A percentile compares a stretch with the other conserved stretches of the same genome.
Conservation (phyloP, 371 early-diverging fungal species). For the Sporodiniella umbellata region DNA sequence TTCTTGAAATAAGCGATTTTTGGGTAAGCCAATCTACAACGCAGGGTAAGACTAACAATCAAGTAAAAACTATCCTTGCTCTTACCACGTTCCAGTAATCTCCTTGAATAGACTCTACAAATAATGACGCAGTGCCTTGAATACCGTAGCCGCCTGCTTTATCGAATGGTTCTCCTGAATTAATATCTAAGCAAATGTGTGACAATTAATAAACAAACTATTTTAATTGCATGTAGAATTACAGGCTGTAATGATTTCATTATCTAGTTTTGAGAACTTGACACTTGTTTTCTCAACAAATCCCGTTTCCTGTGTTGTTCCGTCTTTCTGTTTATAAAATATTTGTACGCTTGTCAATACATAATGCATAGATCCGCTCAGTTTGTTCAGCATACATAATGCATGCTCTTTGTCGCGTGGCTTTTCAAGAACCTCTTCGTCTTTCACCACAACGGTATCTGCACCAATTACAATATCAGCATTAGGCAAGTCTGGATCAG, state of each 20-base stretch:
- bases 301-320: constrained; percentile 19
- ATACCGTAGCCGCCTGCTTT: constrained; percentile 90
- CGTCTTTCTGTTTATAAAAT: constrained; percentile 21
- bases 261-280: constrained; percentile 37
- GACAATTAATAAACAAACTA: constrained; percentile 6
- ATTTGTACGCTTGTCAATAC: constrained; percentile 68
- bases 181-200: constrained; percentile 32
- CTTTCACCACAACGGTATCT: constrained; percentile 75
- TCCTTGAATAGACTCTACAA: constrained; percentile 76
- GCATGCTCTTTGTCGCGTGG: constrained; percentile 55
- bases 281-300: constrained; percentile 54
- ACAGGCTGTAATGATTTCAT: constrained; percentile 63
- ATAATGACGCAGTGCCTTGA: constrained; percentile 71
- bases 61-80: not conserved
- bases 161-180: constrained; percentile 53
- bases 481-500: constrained; percentile 24
- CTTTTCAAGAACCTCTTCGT: constrained; percentile 58
- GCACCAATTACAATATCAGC: constrained; percentile 73
- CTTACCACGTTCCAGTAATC: constrained; percentile 73
- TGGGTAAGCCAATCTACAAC: constrained; percentile 42
- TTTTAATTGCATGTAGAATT: constrained; percentile 30
- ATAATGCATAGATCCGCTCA: constrained; percentile 58
- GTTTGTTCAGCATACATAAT: constrained; percentile 47
- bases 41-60: not conserved
- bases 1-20: constrained; percentile 33